Evolutionary conservation across 352 stramenopile species (phyloP), one percentile per base, ranked within the genome.

Genomic region (Globisporangium apiculatum): DNA sequence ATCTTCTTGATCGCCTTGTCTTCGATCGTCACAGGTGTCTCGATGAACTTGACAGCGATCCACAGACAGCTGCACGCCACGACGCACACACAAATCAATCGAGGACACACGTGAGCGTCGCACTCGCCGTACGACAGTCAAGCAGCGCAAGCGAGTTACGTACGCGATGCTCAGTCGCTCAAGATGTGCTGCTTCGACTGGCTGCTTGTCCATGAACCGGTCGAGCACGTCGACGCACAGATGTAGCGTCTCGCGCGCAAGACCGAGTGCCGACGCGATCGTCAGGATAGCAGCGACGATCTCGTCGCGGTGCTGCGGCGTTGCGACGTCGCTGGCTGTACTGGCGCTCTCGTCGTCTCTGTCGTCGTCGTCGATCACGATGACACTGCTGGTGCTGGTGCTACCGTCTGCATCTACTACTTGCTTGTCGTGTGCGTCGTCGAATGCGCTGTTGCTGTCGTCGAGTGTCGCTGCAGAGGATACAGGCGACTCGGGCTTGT

Each of bases 21-120:
- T 4, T 55, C 67, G 58, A 87, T 87, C 24, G 73, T 89, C 47
- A 63, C 65, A 0, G 76, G 71, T 0, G 76, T 86, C 58, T 89
- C 75, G 7, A 83, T 68, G 40, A 89, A 87, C 65, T 89, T 87
- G 65, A 86, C 73, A 7, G 79, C 75, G 40, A 89, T 79, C 79
- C 79, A 87, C 9, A 89, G 66, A 15, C 76, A 89, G 0, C 75
- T 87, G 56, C 24, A 61, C 7, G 15, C 12, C 24, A 3, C 24
- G 24, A 47, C 18, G 53, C 18, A 35, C 56, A 47, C 15, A 51
- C 46, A 51, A 4, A 55, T 31, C 24, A 3, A 31, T 31, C 24
- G 24, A 31, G 24, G 1, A 51, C 3, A 46, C n/a, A 60, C n/a
- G 17, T 57, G 7, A 37, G 6, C 4, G 11, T 52, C 5, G 55